Evolutionary conservation across 192 early-diverging fungal genomes (phyloP).

Genomic region (Neocallimastix lanati): DNA sequence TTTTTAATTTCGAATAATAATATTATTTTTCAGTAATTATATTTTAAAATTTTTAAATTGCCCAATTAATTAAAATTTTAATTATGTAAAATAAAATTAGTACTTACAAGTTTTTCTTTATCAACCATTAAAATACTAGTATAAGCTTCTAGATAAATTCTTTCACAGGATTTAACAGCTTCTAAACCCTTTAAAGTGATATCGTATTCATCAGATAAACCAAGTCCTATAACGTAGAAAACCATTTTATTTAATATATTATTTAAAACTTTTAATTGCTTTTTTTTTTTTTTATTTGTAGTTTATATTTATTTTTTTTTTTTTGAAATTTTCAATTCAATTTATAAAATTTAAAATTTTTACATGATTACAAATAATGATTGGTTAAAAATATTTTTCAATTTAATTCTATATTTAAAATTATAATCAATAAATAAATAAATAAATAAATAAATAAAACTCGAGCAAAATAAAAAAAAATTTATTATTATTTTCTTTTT

Average conservation of each 20-base stretch:
- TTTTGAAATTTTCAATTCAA: too few species aligned
- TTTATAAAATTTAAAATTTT: not conserved
- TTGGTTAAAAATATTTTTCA: not conserved
- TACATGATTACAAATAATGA: not conserved
- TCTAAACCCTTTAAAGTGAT: constrained; percentile 93
- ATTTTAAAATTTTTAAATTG: too few species aligned
- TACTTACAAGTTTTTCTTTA: constrained; percentile 48
- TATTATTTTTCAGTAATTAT: too few species aligned
- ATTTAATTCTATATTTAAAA: too few species aligned
- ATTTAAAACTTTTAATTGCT: not conserved
- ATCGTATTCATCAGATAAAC: constrained; percentile 87
- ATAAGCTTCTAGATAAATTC: constrained; percentile 89
- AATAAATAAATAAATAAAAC: too few species aligned
- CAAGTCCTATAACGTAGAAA: constrained; percentile 80
- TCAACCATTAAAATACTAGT: constrained; percentile 82
- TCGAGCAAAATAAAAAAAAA: too few species aligned
- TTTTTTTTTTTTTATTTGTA: not conserved
- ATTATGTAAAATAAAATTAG: not conserved
- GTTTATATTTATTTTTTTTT: not conserved
- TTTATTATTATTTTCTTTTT: too few species aligned
- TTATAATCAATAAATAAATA: too few species aligned
- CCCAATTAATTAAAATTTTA: too few species aligned
- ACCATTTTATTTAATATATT: too few species aligned
- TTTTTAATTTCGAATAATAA: too few species aligned
- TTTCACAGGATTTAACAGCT: constrained; percentile 65